Percentiles rank a stretch among this genome's conserved stretches.
phyloP scores from a whole-genome alignment of 352 stramenopile species.

The Pythium sukuiense region DNA sequence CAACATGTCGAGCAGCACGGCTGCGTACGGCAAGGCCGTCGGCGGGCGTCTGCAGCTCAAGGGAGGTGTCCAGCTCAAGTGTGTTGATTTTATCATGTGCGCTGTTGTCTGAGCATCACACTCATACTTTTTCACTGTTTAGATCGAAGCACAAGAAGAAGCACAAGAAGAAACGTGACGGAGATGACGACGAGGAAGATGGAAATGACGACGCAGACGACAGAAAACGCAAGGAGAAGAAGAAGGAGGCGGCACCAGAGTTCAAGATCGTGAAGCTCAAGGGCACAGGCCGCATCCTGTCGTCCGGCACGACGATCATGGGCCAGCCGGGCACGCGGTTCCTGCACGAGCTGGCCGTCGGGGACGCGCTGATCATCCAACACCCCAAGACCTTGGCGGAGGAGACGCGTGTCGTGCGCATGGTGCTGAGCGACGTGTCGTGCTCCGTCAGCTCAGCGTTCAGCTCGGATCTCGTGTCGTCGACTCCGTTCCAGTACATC shows the following conservation, averaged over 20 bases:
- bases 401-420: slow-evolving; percentile 89
- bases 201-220: slow-evolving; percentile 17
- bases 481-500: slow-evolving; percentile 88
- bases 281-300: slow-evolving; percentile 80
- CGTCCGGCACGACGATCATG: slow-evolving; percentile 87
- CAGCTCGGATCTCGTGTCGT: slow-evolving; percentile 88
- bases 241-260: slow-evolving; percentile 20
- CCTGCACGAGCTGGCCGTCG: slow-evolving; percentile 73
- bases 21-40: slow-evolving; percentile 67
- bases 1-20: slow-evolving; percentile 7
- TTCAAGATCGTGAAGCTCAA: slow-evolving; percentile 80
- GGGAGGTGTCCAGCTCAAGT: slow-evolving; percentile 82
- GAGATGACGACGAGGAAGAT: slow-evolving; percentile 23
- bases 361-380: slow-evolving; percentile 86
- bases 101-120: not conserved
- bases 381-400: slow-evolving; percentile 85
- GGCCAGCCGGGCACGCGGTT: slow-evolving; percentile 83
- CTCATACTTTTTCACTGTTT: slow-evolving; percentile 1
- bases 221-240: slow-evolving; percentile 35
- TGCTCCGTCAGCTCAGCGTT: slow-evolving; percentile 85
- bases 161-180: slow-evolving; percentile 57
- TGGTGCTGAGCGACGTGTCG: slow-evolving; percentile 90
- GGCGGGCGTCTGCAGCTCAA: slow-evolving; percentile 84
- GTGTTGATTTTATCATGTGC: slow-evolving; percentile 40
- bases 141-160: slow-evolving; percentile 49